phyloP scores from a whole-genome alignment of 352 stramenopile genomes.

The Globisporangium middletonii region DNA sequence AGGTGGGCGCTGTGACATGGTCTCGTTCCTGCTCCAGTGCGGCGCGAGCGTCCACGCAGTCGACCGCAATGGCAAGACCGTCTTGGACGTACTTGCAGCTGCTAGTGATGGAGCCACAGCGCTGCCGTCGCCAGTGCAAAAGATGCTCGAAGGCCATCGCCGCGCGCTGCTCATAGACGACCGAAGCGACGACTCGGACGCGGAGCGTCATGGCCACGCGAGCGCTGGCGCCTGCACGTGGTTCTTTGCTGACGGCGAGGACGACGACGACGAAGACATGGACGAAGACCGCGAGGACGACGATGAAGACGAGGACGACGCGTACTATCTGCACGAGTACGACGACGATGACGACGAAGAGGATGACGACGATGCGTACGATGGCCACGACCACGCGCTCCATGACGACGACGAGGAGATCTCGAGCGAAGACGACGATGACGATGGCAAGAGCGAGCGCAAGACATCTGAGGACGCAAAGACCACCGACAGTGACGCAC shows the following conservation, averaged over 20 bases:
- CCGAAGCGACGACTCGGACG: slow-evolving; percentile 50
- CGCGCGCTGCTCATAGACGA: slow-evolving; percentile 20
- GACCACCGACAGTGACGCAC: background rate
- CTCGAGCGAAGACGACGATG: slow-evolving; percentile 30
- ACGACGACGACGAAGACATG: slow-evolving; percentile 34
- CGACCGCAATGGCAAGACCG: slow-evolving; percentile 44
- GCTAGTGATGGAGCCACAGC: background rate
- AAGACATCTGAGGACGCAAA: background rate
- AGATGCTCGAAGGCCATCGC: slow-evolving; percentile 49
- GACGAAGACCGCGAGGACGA: slow-evolving; percentile 46
- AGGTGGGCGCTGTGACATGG: slow-evolving; percentile 60
- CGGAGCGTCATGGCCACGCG: slow-evolving; percentile 17
- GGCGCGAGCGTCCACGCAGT: slow-evolving; percentile 48
- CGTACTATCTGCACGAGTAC: slow-evolving; percentile 48
- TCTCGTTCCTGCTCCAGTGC: slow-evolving; percentile 72
- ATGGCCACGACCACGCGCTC: slow-evolving; percentile 22
- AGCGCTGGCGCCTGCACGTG: slow-evolving; percentile 18
- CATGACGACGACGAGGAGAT: slow-evolving; percentile 25
- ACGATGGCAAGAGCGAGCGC: slow-evolving; percentile 6
- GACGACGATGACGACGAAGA: slow-evolving; percentile 47
- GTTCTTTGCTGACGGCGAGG: slow-evolving; percentile 39
- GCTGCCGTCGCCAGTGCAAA: slow-evolving; percentile 38
- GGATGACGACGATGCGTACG: slow-evolving; percentile 12
- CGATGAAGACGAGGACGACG: slow-evolving; percentile 34
- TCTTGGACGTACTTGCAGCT: slow-evolving; percentile 34